Evolutionary conservation across 192 early-diverging fungal genomes (phyloP), one percentile per base, ranked within the genome.

Genomic region (Coemansia sp.): DNA sequence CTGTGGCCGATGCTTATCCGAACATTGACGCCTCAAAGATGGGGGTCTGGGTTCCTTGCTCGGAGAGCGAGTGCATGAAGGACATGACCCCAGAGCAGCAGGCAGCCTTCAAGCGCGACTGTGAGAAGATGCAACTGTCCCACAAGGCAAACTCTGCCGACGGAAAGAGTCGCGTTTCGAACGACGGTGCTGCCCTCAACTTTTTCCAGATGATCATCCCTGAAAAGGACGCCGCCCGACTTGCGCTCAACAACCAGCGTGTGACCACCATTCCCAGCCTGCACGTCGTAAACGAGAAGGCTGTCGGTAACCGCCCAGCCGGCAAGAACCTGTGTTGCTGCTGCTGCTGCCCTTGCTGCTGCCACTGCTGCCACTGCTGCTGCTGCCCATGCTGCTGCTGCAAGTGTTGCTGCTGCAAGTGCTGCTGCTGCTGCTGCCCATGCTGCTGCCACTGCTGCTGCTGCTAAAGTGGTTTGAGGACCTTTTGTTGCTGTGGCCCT

Each of bases 241-340:
- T 53, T 4, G 33, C 27, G 29, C 32, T 53, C 32, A 35, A 35
- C 29, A 48, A 64, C 36, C 53, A 64, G 35, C 53, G 54, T 32
- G 55, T 65, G 52, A 34, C 52, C 21, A 34, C 33, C 0, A 10
- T 53, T 8, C 52, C 52, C 8, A 53, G 29, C 33, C 27, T 42
- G 1, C 54, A 58, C n/a, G 56, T 24, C 37, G 27, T 56, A 19
- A 43, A 57, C 34, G 57, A 35, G 14, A 59, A 63, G 48, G 50
- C 61, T 9, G 62, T 60, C 40, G 74, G 67, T 19, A 63, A 59
- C 68, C 67, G 74, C 11, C 74, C 68, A 11, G 46, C 48, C 33
- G 74, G 70, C 58, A 72, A 72, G 64, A 72, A 72, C 48, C 53
- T 72, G 38, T 72, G 70, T 48, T 72, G 70, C 70, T 72, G 66